Conservation (phyloP, 1,284 basidiomycete species). For the Trametes pubescens region DNA sequence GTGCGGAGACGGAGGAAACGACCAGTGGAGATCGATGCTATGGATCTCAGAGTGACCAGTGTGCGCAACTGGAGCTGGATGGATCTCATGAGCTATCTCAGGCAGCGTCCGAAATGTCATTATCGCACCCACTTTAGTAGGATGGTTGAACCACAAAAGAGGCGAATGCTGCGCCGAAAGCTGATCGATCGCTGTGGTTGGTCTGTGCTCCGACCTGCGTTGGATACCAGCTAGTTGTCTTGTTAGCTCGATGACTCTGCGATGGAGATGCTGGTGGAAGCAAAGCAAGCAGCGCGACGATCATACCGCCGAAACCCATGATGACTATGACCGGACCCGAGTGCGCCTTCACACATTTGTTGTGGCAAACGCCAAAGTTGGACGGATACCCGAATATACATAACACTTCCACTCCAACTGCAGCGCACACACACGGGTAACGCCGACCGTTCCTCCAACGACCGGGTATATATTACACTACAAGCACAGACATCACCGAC, state of each 20-base stretch:
- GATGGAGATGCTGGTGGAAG: background rate
- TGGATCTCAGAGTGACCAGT: too few species aligned
- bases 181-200: too few species aligned
- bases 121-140: too few species aligned
- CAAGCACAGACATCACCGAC: conserved; percentile 1
- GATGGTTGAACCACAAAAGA: too few species aligned
- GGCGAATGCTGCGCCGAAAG: too few species aligned
- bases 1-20: too few species aligned
- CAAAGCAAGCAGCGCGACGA: background rate
- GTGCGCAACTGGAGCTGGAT: too few species aligned
- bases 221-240: background rate
- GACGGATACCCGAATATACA: background rate
- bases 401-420: background rate
- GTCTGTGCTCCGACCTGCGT: background rate
- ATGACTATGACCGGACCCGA: too few species aligned
- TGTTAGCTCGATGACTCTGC: background rate
- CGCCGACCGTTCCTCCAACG: background rate
- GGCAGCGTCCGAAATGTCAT: too few species aligned
- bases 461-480: conserved; percentile 24
- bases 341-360: background rate
- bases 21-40: too few species aligned
- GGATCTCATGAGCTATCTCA: too few species aligned
- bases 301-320: background rate
- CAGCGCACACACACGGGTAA: background rate
- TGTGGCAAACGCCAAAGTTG: background rate